Base-by-base conservation (phyloP, 306 rosid species). In the Prinsepia uniflora region DNA sequence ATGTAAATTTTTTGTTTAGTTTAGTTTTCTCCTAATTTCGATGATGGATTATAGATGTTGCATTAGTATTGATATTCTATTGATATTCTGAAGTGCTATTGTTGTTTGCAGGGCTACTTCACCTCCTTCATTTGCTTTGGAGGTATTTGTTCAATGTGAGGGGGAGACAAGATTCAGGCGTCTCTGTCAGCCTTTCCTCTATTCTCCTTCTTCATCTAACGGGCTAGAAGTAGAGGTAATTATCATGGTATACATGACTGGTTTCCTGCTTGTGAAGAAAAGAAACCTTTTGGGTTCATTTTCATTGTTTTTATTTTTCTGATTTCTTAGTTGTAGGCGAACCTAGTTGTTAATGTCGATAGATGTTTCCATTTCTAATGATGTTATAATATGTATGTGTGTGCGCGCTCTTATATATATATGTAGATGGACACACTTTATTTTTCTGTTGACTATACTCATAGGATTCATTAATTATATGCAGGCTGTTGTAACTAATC, bases 131-230 rank as follows among this genome's bases (percentile, higher is more conserved):
- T 94, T 94, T 85, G 99, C 99, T 42, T 68, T 94, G 58, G 99
- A 94, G 83, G 96, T 89, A 48, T 94, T 94, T 87, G 97, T 94
- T 76, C 96, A 94, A 64, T 94, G 97, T 69, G 97, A 94, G 81
- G 99, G 97, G 65, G 99, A 94, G 86, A 84, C 99, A n/a, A 87
- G 97, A 81, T 94, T 94, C 86, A 83, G 96, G 85, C 89, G 99
- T 62, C 95, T 94, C 55, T 94, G 99, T 82, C 99, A 79, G 81
- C 96, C 99, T 74, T 94, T 89, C 84, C 91, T 94, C 42, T 94
- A 94, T 88, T 89, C 99, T 68, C 99, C 92, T 78, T 94, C 99
- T 66, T 91, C 99, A 44, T 86, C 99, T 48, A 94, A 94, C 75
- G 95, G 89, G 62, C 86, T 94, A n/a, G 99, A 94, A 86, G 97